Evolutionary conservation across 257 asterid genomes (phyloP).

Genomic region (Oldenlandia corymbosa): DNA sequence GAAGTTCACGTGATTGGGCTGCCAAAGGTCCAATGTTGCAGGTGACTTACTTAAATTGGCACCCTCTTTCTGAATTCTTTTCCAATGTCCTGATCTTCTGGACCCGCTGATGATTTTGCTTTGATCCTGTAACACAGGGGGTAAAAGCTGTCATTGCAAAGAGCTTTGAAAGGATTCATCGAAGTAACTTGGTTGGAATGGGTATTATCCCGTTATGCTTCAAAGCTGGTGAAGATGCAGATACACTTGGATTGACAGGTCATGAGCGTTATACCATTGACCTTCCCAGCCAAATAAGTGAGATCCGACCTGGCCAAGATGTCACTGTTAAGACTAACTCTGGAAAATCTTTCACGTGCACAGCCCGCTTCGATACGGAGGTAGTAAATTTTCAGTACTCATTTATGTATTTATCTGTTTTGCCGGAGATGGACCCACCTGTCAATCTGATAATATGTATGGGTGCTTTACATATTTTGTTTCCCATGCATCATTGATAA

Average conservation of each 20-base stretch:
- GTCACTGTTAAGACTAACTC: conserved; percentile 56
- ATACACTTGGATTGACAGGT: conserved; percentile 81
- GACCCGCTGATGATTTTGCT: neutral
- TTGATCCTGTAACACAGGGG: conserved; percentile 48
- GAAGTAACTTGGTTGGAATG: conserved; percentile 96
- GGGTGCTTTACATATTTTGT: neutral
- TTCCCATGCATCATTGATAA: neutral
- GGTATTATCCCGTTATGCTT: conserved; percentile 90
- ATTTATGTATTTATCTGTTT: too few species aligned
- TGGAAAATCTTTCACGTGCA: conserved; percentile 85
- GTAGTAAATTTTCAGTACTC: conserved; percentile 45
- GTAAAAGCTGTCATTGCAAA: conserved; percentile 95
- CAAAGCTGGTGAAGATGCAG: conserved; percentile 96
- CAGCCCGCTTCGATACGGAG: conserved; percentile 87
- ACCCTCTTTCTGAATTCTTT: neutral
- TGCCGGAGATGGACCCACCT: too few species aligned
- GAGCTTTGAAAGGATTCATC: conserved; percentile 91
- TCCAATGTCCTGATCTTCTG: neutral
- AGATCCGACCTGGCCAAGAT: conserved; percentile 92
- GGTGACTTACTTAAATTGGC: conserved; percentile 35
- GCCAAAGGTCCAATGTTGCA: conserved; percentile 97
- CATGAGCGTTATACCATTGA: conserved; percentile 82
- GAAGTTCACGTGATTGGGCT: conserved; percentile 99
- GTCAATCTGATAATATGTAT: too few species aligned
- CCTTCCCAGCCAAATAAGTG: conserved; percentile 69